Evolutionary conservation across 1,139 yeast genomes (phyloP).

Genomic region (Lodderomyces orthopsilosis): DNA sequence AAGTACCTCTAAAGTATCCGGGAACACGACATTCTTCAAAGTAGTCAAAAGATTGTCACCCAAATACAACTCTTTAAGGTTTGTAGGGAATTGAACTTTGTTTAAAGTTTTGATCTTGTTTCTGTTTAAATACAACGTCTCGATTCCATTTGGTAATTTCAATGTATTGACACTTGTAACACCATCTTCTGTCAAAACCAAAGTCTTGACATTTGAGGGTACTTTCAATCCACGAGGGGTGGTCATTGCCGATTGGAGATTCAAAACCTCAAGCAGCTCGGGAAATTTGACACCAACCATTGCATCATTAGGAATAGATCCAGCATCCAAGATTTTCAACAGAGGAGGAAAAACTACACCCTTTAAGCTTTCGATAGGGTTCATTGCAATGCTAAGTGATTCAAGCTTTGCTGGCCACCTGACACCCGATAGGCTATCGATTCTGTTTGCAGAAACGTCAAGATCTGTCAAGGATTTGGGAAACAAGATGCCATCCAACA

Average conservation of each 20-base stretch:
- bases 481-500: conserved; percentile 40
- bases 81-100: conserved; percentile 41
- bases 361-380: conserved; percentile 45
- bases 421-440: conserved; percentile 40
- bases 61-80: conserved; percentile 35
- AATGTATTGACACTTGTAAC: conserved; percentile 48
- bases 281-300: conserved; percentile 50
- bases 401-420: conserved; percentile 35
- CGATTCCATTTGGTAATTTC: conserved; percentile 41
- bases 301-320: conserved; percentile 46
- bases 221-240: conserved; percentile 45
- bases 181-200: conserved; percentile 41
- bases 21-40: conserved; percentile 43
- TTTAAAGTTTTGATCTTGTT: conserved; percentile 47
- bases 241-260: conserved; percentile 47
- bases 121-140: conserved; percentile 34
- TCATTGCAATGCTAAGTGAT: conserved; percentile 33
- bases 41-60: conserved; percentile 48
- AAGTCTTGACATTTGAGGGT: conserved; percentile 29
- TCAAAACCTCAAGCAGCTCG: conserved; percentile 35
- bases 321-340: conserved; percentile 35
- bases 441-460: conserved; percentile 41
- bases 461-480: conserved; percentile 31
- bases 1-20: conserved; percentile 35
- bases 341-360: conserved; percentile 43